Base-by-base conservation (phyloP, 768 basidiomycete species). In the Coprinopsis marcescibilis region DNA sequence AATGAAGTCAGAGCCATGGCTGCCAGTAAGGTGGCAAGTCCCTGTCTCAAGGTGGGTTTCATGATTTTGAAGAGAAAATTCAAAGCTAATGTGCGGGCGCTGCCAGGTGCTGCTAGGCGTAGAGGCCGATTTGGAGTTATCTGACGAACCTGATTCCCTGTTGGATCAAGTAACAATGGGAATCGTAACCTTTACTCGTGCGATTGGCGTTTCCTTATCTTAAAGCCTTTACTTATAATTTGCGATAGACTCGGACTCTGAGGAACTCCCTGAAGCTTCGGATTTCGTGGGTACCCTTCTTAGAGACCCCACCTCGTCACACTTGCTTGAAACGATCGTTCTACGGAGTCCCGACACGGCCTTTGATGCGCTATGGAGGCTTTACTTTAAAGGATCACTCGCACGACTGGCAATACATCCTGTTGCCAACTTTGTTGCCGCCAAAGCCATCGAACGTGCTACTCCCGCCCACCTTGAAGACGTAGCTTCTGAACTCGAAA, bases 371-470 rank as follows among this genome's bases (percentile, higher is more conserved):
- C 57, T 96, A 4, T 98, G 95, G 95, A 57, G 65, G 2, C 74
- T 75, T 0, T 94, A 96, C 65, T 85, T 98, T 60, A 62, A 67
- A 35, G 81, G 80, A n/a, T 81, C 83, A 52, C 68, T 96, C 29
- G 64, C 74, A 2, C 77, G 84, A 47, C 69, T 96, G 23, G 82
- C 86, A 14, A 69, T 75, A 15, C 95, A 99, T 63, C 91, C 94
- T 2, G 87, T 94, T 2, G 92, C 89, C 11, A 99, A 98, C 59
- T 99, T 92, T 56, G 93, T 97, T 17, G 72, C 93, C 3, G 85
- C 93, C 0, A 85, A 81, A 60, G 87, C 84, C 0, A 53, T 94
- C 21, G 78, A 79, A 41, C 71, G 89, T 37, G 61, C 82, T 11
- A 68, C 75, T n/a, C 68, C 64, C 14, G 64, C 66, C 3, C 79